These are phyloP conservation scores for Ophiostoma himal-ulmi DNA, from an alignment of 2,329 filamentous ascomycete species.

Conservation along the genomic window DNA sequence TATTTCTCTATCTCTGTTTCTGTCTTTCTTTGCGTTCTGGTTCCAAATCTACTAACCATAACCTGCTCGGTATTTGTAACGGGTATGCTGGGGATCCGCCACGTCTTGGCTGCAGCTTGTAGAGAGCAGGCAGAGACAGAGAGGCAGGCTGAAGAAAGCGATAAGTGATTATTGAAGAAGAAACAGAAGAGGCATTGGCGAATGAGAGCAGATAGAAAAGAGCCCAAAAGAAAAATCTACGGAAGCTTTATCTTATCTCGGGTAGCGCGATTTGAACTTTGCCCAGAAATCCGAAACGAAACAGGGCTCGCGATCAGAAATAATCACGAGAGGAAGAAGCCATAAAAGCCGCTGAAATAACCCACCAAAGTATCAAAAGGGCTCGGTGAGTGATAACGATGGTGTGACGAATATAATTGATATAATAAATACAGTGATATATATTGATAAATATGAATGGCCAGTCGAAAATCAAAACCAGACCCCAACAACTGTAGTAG, in stretches of 20 bases:
- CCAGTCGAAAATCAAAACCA: background rate
- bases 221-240: background rate
- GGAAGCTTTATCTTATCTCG: background rate
- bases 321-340: background rate
- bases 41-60: background rate
- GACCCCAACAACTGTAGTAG: background rate
- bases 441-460: background rate
- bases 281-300: background rate
- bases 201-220: background rate
- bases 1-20: background rate
- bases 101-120: background rate
- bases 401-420: background rate
- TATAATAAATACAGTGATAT: background rate
- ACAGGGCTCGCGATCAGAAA: background rate
- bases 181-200: background rate
- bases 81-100: background rate
- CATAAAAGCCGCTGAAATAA: background rate
- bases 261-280: background rate
- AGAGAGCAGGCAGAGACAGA: background rate
- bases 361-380: background rate
- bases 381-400: background rate
- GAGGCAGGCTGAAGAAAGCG: background rate
- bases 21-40: background rate
- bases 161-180: background rate
- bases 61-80: constrained; percentile 6